Evolutionary conservation across 2,329 filamentous ascomycete genomes (phyloP).

Genomic region (Colletotrichum agaves): DNA sequence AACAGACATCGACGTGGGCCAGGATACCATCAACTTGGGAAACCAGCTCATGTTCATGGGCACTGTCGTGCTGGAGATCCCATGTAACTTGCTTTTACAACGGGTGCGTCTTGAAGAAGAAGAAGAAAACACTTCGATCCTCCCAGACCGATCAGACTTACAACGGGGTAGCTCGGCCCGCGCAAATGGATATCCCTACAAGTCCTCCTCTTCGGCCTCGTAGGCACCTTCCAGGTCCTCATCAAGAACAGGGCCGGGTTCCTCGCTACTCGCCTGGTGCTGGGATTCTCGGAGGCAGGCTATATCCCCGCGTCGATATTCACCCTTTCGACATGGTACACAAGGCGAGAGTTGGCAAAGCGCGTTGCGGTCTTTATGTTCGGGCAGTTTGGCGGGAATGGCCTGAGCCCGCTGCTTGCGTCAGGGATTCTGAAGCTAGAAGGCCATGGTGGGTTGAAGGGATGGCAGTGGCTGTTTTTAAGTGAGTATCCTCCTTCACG

Average conservation of each 20-base stretch:
- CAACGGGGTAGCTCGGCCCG: conserved; percentile 51
- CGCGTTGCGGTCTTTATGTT: conserved; percentile 63
- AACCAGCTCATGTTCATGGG: conserved; percentile 65
- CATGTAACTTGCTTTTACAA: conserved; percentile 59
- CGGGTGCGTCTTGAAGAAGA: conserved; percentile 38
- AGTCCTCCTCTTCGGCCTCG: conserved; percentile 58
- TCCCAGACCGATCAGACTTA: neutral
- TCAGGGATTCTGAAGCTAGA: conserved; percentile 59
- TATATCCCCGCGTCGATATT: conserved; percentile 64
- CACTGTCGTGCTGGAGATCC: conserved; percentile 62
- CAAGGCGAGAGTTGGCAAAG: conserved; percentile 55
- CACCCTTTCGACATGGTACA: conserved; percentile 63
- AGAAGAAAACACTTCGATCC: neutral
- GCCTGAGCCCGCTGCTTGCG: conserved; percentile 59
- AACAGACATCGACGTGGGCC: conserved; percentile 52
- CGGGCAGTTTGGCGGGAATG: conserved; percentile 63
- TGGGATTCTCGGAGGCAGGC: conserved; percentile 61
- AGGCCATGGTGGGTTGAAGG: conserved; percentile 51
- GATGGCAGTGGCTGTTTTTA: conserved; percentile 64
- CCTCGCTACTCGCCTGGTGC: conserved; percentile 54
- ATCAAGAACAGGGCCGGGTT: conserved; percentile 56
- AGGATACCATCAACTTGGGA: conserved; percentile 61
- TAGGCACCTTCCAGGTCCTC: conserved; percentile 57
- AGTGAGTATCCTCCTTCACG: conserved; percentile 44
- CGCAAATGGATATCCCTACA: conserved; percentile 61